Evolutionary conservation across 495 filamentous ascomycete genomes (phyloP), one percentile per base, ranked within the genome.

Genomic region (Elasticomyces elasticus): DNA sequence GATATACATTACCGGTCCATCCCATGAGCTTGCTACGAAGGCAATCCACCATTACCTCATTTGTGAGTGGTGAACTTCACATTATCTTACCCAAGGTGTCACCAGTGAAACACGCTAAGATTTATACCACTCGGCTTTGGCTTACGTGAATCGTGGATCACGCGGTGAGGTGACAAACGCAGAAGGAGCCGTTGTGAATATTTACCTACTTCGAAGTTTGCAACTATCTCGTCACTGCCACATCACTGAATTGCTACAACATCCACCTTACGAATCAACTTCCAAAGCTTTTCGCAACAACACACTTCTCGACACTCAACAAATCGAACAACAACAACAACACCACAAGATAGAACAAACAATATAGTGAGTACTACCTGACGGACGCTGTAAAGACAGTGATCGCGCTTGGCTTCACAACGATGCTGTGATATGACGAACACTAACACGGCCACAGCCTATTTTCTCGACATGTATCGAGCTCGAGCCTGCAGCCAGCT

Each of bases 1-100:
- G 42, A 7, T 15, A 5, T 19, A 24, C 43, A 4, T 24, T 12
- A 31, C 25, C 27, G 13, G 15, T 19, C 10, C 27, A 2, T 24
- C 45, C 22, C 45, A 49, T 31, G 45, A 30, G 45, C 45, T 30
- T 31, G 45, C 27, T 49, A 49, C 9, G 5, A 25, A 49, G 45
- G 45, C 43, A 25, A 12, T 24, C n/a, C 24, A 49, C 45, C n/a
- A 11, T 30, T 17, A 24, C 2, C 25, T 19, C 27, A 15, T 13
- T 30, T 27, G 10, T 24, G 5, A 28, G 27, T 28, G 17, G 10
- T 31, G 6, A 45, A 23, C 20, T 23, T 26, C 42, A 45, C 17
- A 3, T 9, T 15, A 45, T 3, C 42, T 9, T 15, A 11, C 42
- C 19, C 19, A 4, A 11, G 19, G 2, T 45, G 10, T 23, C 5